phyloP scores from a whole-genome alignment of 306 rosid species.

The Malus asiatica region DNA sequence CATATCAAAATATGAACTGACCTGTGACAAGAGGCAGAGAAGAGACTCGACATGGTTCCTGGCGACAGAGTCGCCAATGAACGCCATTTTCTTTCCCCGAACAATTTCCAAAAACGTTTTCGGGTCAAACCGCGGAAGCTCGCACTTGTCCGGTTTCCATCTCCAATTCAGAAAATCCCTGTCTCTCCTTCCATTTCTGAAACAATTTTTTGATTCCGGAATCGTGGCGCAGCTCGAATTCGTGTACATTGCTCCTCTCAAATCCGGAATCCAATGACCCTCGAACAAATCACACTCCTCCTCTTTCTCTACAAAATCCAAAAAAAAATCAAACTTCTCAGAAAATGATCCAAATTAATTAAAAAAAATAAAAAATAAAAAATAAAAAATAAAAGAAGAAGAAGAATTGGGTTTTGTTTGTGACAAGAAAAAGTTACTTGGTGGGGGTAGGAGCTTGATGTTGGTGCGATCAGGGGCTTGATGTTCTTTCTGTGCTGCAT shows the following conservation, averaged over 20 bases:
- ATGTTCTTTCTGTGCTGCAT: constrained; percentile 9
- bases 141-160: constrained; percentile 77
- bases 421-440: constrained; percentile 26
- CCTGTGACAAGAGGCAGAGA: constrained; percentile 79
- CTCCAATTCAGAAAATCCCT: constrained; percentile 71
- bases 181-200: constrained; percentile 65
- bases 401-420: too few relatives aligned
- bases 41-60: constrained; percentile 88
- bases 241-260: constrained; percentile 40
- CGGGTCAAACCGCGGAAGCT: constrained; percentile 54
- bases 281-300: constrained; percentile 52
- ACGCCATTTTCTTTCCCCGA: constrained; percentile 69
- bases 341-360: too few relatives aligned
- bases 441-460: constrained; percentile 20
- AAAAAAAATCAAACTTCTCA: neutral
- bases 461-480: constrained; percentile 13
- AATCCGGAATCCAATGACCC: constrained; percentile 57
- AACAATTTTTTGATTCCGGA: constrained; percentile 76
- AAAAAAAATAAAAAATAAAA: too few relatives aligned
- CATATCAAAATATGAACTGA: constrained; percentile 8
- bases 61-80: constrained; percentile 84
- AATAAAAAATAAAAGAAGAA: too few relatives aligned
- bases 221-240: constrained; percentile 66
- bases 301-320: constrained; percentile 26
- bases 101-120: constrained; percentile 42